Evolutionary conservation across 257 asterid genomes (phyloP).

Genomic region (Parsonsia alboflavescens): DNA sequence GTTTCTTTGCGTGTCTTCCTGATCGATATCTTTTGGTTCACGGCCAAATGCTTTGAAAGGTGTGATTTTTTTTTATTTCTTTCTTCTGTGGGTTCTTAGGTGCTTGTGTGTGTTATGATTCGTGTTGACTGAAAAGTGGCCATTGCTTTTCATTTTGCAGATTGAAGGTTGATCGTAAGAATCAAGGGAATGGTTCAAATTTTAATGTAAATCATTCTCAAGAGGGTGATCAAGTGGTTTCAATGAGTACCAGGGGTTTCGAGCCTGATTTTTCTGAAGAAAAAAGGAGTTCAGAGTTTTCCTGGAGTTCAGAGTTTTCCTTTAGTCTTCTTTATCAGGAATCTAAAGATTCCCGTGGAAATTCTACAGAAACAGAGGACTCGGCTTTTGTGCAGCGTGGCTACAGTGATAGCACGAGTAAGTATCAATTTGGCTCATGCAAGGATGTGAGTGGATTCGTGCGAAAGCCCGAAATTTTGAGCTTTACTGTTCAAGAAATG

Average conservation of each 20-base stretch:
- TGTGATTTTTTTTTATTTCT: conserved; percentile 11
- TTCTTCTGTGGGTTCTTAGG: neutral
- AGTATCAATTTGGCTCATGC: conserved; percentile 39
- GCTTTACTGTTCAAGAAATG: conserved; percentile 44
- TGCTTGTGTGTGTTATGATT: neutral
- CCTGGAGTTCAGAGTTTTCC: conserved; percentile 9
- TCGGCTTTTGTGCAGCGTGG: conserved; percentile 37
- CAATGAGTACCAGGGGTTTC: conserved; percentile 17
- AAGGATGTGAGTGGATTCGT: conserved; percentile 37
- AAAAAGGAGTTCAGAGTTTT: conserved; percentile 3
- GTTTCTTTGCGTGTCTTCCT: conserved; percentile 29
- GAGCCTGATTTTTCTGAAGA: conserved; percentile 25
- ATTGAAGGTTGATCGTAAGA: conserved; percentile 24
- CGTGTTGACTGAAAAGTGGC: neutral
- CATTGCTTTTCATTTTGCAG: conserved; percentile 29
- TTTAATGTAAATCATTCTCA: conserved; percentile 24
- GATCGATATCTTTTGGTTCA: conserved; percentile 32
- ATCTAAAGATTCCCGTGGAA: conserved; percentile 9
- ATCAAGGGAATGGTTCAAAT: conserved; percentile 26
- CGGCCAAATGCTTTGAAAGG: conserved; percentile 38
- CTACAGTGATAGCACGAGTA: conserved; percentile 22
- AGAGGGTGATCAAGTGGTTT: conserved; percentile 25
- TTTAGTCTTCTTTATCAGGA: conserved; percentile 13
- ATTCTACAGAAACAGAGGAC: conserved; percentile 32
- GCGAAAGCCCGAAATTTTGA: conserved; percentile 35